Conservation (phyloP, 169 alveolate species). For the Plasmodium knowlesi region DNA sequence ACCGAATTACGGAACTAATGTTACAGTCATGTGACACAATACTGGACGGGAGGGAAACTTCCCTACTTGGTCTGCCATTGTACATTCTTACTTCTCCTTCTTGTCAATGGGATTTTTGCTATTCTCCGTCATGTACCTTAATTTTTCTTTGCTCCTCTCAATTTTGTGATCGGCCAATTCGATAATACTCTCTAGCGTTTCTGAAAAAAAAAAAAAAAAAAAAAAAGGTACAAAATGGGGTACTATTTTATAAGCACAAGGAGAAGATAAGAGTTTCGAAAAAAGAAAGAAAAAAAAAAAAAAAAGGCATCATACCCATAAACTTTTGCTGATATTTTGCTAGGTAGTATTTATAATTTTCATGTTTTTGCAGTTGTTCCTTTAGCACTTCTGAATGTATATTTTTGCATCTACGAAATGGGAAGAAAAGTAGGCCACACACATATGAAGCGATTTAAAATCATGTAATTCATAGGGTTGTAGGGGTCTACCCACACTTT, state of each 20-base stretch:
- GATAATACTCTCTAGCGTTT: slow-evolving; percentile 24
- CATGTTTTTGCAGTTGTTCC: slow-evolving; percentile 58
- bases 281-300: slow-evolving; percentile 1
- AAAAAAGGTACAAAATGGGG: neutral
- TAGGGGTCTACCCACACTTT: neutral
- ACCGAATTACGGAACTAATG: neutral
- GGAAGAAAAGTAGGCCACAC: neutral
- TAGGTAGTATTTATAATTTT: slow-evolving; percentile 55
- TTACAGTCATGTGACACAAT: neutral
- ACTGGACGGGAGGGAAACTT: neutral
- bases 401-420: slow-evolving; percentile 44
- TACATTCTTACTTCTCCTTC: slow-evolving; percentile 74
- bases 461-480: neutral
- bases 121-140: slow-evolving; percentile 70
- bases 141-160: slow-evolving; percentile 46
- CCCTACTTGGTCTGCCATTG: neutral
- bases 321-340: slow-evolving; percentile 64
- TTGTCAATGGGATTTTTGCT: slow-evolving; percentile 66
- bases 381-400: slow-evolving; percentile 64
- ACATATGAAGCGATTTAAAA: neutral
- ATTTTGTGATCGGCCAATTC: slow-evolving; percentile 64
- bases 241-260: neutral
- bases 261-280: neutral
- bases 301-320: slow-evolving; percentile 65
- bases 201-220: slow-evolving; percentile 1